Base-by-base conservation (phyloP, 2,329 filamentous ascomycete species). In the Sporothrix globosa region DNA sequence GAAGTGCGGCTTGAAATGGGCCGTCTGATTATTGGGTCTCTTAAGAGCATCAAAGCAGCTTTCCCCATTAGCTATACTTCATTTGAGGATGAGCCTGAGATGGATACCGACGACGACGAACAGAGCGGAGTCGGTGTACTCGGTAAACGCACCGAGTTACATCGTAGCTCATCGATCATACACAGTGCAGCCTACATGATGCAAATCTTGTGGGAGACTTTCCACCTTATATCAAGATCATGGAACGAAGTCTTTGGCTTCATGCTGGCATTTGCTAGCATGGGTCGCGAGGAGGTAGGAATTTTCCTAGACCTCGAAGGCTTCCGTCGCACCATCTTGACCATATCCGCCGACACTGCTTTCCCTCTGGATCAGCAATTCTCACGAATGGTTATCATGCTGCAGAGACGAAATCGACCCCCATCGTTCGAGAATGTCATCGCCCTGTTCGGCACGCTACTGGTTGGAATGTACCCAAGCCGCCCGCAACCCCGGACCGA, bases 211-310 rank as follows among this genome's bases (percentile, higher is more conserved):
- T 92, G 88, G 86, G 80, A 84, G 3, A 82, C 80, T n/a, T 88
- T 93, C 70, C 88, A 92, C 72, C 79, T 82, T 2, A 82, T 85
- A 60, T 81, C 88, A 39, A 86, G 89, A 70, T 86, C 91, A 3
- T 96, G 92, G 92, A 87, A 89, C 54, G 91, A 95, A 75, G 90
- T 90, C 71, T 95, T 95, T 76, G 85, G 86, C 14, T 84, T 91
- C n/a, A 82, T 94, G 72, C 77, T 86, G n/a, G 82, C 82, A n/a
- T 90, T 94, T 76, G 87, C 88, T 17, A 83, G 81, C 60, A 79
- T 92, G 69, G 90, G 91, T 0, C 79, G 82, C 3, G 77, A 83
- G 5, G 89, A 92, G 77, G 82, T 86, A 24, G 81, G 82, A 1
- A 76, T 85, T 6, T 81, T 93, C 30, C 81, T 94, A 30, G 85